Evolutionary conservation across 2,329 filamentous ascomycete species (phyloP).

Genomic region (Xylariales sp.): DNA sequence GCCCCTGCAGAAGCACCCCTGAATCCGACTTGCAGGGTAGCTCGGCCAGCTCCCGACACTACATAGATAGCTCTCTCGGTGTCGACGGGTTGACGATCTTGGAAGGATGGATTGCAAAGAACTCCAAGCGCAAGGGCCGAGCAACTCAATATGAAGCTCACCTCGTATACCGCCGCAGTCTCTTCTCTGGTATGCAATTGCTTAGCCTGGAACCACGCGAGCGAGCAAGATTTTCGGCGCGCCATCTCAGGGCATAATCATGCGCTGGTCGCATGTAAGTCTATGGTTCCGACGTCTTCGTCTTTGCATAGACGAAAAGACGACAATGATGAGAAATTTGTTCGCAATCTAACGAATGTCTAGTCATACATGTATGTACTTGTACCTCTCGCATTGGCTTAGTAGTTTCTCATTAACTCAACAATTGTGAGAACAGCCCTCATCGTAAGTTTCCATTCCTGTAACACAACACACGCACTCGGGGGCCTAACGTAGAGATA

Average conservation of each 20-base stretch:
- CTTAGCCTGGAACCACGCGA: constrained; percentile 44
- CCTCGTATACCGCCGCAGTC: constrained; percentile 30
- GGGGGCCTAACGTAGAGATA: neutral
- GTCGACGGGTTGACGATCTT: constrained; percentile 1
- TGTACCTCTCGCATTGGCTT: neutral
- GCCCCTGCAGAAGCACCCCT: constrained; percentile 41
- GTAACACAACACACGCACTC: neutral
- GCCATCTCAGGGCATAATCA: constrained; percentile 45
- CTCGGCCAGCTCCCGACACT: constrained; percentile 20
- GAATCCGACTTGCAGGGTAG: constrained; percentile 41
- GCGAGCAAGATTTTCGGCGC: constrained; percentile 45
- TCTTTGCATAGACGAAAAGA: neutral
- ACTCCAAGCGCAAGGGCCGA: constrained; percentile 3
- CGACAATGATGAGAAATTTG: neutral
- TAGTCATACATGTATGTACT: constrained; percentile 43
- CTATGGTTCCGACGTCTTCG: neutral
- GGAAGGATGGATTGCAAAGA: neutral
- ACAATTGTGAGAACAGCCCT: constrained; percentile 39
- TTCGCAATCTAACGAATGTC: constrained; percentile 12
- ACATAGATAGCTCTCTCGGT: neutral
- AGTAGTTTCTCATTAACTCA: constrained; percentile 12
- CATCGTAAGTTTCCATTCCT: constrained; percentile 40
- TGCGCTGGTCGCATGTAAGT: constrained; percentile 50
- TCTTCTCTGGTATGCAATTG: constrained; percentile 28
- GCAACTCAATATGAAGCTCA: constrained; percentile 39